These are phyloP conservation scores for Plantago coronopus DNA, from an alignment of 305 asterid species.

Conservation along the genomic window DNA sequence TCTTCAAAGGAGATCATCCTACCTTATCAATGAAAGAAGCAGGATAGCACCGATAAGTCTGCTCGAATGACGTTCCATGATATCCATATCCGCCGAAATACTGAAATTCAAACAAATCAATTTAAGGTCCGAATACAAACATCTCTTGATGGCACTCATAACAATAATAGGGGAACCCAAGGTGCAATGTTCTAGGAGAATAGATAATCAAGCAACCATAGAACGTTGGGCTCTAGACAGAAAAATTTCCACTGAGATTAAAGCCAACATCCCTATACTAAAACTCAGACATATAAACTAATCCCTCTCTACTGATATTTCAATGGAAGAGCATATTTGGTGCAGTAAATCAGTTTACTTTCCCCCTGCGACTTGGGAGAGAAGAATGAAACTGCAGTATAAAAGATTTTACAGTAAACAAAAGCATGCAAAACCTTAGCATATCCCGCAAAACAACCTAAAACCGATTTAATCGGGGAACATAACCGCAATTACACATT, in stretches of 20 bases:
- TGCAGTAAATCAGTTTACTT: background rate
- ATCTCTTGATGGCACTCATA: background rate
- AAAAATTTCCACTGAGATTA: background rate
- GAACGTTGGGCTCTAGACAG: background rate
- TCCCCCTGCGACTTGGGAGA: background rate
- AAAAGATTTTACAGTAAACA: background rate
- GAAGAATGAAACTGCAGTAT: background rate
- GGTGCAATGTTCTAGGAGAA: background rate
- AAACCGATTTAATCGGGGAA: no score
- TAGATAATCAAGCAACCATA: background rate
- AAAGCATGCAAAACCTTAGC: background rate
- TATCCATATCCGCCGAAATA: conserved; percentile 86
- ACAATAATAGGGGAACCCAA: background rate
- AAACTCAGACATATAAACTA: background rate
- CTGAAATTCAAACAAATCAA: conserved; percentile 42
- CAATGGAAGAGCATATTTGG: background rate
- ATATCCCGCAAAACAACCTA: background rate
- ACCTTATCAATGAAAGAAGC: conserved; percentile 98
- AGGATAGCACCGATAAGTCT: conserved; percentile 90
- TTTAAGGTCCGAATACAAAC: background rate
- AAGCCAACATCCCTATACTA: background rate
- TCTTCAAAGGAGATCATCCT: conserved; percentile 23
- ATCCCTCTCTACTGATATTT: no score
- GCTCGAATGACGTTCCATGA: conserved; percentile 91
- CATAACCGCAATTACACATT: no score